Conservation (phyloP, 257 asterid species). For the Lycium barbarum region DNA sequence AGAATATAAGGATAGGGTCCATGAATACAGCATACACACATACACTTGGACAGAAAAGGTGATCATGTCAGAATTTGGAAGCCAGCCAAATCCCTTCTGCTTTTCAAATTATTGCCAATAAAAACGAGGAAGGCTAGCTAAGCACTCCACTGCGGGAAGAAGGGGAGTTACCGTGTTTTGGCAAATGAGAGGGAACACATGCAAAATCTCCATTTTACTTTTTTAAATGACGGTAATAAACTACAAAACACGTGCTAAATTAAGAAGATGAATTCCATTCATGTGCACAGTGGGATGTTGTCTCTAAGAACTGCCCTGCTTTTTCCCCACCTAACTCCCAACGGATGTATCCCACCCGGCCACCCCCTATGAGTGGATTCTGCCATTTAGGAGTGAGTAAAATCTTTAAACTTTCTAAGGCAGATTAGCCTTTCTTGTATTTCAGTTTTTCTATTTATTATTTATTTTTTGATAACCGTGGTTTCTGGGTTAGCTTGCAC, state of each 20-base stretch:
- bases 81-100: conserved; percentile 23
- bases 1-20: conserved; percentile 20
- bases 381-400: neutral
- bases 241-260: neutral
- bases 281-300: neutral
- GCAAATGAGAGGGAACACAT: conserved; percentile 4
- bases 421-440: neutral
- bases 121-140: conserved; percentile 8
- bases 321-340: neutral
- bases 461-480: too few species aligned
- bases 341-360: neutral
- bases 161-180: neutral
- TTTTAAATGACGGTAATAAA: neutral
- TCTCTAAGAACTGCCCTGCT: conserved; percentile 16
- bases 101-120: conserved; percentile 10
- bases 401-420: neutral
- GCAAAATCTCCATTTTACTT: neutral
- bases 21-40: neutral
- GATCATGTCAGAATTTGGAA: conserved; percentile 17
- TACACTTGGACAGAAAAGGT: neutral
- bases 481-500: too few species aligned
- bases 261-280: neutral
- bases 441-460: neutral
- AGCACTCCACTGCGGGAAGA: conserved; percentile 4
- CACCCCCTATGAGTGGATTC: neutral